A percentile compares a stretch with the other conserved stretches of the same genome.
Evolutionary conservation across 2,329 filamentous ascomycete species (phyloP).

Genomic region (Penicillium italicum): DNA sequence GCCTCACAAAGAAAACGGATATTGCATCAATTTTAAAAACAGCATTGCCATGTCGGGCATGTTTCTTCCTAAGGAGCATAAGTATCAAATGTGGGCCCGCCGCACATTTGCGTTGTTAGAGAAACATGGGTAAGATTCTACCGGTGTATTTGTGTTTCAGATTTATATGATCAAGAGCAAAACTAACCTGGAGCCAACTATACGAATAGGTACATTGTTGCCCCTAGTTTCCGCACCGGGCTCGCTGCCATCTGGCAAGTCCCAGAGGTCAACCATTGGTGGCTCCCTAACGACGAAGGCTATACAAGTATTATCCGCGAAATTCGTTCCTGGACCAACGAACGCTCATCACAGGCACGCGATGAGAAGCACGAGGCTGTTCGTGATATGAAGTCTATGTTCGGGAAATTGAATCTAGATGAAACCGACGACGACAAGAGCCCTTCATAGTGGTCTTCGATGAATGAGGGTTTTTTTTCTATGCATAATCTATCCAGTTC

Average conservation of each 20-base stretch:
- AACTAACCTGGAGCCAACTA: not conserved
- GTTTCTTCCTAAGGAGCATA: slow-evolving; percentile 72
- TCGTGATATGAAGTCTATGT: slow-evolving; percentile 71
- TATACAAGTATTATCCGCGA: slow-evolving; percentile 70
- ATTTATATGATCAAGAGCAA: not conserved
- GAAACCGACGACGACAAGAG: slow-evolving; percentile 35
- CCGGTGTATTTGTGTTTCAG: not conserved
- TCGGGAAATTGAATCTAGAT: slow-evolving; percentile 59
- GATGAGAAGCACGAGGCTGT: slow-evolving; percentile 60
- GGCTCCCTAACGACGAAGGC: slow-evolving; percentile 79
- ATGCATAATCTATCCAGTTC: not conserved
- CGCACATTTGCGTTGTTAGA: slow-evolving; percentile 76
- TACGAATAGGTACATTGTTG: slow-evolving; percentile 73
- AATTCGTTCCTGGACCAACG: slow-evolving; percentile 76
- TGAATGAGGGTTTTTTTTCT: slow-evolving; percentile 4
- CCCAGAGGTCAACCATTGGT: slow-evolving; percentile 72
- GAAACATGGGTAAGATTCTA: slow-evolving; percentile 63
- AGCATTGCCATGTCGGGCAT: slow-evolving; percentile 71
- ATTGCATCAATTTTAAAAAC: slow-evolving; percentile 69
- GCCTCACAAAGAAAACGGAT: slow-evolving; percentile 66
- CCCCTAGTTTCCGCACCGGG: slow-evolving; percentile 66
- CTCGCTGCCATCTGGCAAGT: slow-evolving; percentile 75
- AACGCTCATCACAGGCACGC: slow-evolving; percentile 59
- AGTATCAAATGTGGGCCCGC: slow-evolving; percentile 74
- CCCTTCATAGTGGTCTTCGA: slow-evolving; percentile 17